Conservation (phyloP, 192 early-diverging fungal genomes). For the Cladochytrium replicatum region DNA sequence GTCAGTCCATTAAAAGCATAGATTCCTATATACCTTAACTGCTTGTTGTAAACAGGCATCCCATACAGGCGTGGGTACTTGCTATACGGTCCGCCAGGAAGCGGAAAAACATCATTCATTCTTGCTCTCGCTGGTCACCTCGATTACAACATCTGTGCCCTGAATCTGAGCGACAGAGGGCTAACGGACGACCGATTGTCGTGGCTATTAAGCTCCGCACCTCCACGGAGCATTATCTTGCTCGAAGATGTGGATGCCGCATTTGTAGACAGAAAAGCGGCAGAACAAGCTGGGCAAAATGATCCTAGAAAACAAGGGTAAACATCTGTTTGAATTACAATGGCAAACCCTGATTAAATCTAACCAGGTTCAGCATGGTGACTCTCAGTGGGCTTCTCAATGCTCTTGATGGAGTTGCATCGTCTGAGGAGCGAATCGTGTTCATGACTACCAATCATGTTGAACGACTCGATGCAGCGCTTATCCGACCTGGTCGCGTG, state of each 20-base stretch:
- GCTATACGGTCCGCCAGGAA: slow-evolving; percentile 61
- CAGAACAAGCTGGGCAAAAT: slow-evolving; percentile 22
- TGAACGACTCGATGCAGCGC: slow-evolving; percentile 55
- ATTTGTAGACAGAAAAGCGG: slow-evolving; percentile 43
- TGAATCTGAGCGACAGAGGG: slow-evolving; percentile 52
- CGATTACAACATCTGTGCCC: slow-evolving; percentile 63
- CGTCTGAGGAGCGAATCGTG: slow-evolving; percentile 61
- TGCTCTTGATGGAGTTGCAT: slow-evolving; percentile 62
- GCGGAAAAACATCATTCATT: slow-evolving; percentile 59
- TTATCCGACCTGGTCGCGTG: slow-evolving; percentile 65
- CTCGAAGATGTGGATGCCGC: slow-evolving; percentile 71
- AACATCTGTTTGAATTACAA: too few species aligned
- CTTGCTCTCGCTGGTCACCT: slow-evolving; percentile 65
- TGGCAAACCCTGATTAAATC: too few species aligned
- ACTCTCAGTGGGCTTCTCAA: slow-evolving; percentile 60
- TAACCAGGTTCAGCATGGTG: too few species aligned
- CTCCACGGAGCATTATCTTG: slow-evolving; percentile 48
- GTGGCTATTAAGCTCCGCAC: slow-evolving; percentile 23
- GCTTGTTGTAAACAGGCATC: slow-evolving; percentile 22
- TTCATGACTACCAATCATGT: slow-evolving; percentile 73
- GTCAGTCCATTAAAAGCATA: too few species aligned
- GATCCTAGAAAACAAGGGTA: too few species aligned
- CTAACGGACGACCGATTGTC: slow-evolving; percentile 50
- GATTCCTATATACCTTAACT: background rate
- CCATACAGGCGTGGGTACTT: slow-evolving; percentile 59